Base-by-base conservation (phyloP, 2,329 filamentous ascomycete genomes). In the Beauveria scarabaeidicola region DNA sequence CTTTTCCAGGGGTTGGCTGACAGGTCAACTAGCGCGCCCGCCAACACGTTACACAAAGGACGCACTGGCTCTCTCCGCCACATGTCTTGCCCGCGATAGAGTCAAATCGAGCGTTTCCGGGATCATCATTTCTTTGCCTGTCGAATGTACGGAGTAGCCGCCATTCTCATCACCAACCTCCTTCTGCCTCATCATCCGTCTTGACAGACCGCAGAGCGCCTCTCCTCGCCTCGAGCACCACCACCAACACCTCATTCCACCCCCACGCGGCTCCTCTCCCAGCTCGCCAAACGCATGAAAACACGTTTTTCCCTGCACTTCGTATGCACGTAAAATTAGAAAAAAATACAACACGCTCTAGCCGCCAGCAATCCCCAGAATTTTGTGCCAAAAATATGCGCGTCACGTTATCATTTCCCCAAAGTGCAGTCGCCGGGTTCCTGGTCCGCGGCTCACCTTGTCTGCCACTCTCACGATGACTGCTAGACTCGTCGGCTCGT, bases 371-470 rank as follows among this genome's bases (percentile, higher is more conserved):
- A 32, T 44, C 52, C 52, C 52, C 52, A 55, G 43, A 44, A 56
- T 56, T 40, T 10, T 36, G 29, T 48, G 53, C 53, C 53, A 56
- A 56, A 48, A 48, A 56, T 56, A 56, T 19, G 29, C 43, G 17
- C 43, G 32, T 56, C 53, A 56, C 53, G 29, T 38, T 48, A 17
- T 27, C 53, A 32, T 36, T 44, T 21, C 17, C 41, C 41, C 27
- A n/a, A 43, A 43, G 32, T 36, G n/a, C 19, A 36, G 27, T 46
- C 52, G 15, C 50, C 29, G 40, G 27, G n/a, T 46, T 17, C 53
- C 43, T 40, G 40, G 52, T 10, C 52, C 32, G 53, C 19, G 21
- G 27, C 40, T 56, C 55, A 43, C 55, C 46, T 58, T 36, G 36
- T n/a, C 46, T 51, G 38, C 44, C 47, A 32, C 23, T 46, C 19